Base-by-base conservation (phyloP, 495 filamentous ascomycete species). In the Rostrohypoxylon terebratum region DNA sequence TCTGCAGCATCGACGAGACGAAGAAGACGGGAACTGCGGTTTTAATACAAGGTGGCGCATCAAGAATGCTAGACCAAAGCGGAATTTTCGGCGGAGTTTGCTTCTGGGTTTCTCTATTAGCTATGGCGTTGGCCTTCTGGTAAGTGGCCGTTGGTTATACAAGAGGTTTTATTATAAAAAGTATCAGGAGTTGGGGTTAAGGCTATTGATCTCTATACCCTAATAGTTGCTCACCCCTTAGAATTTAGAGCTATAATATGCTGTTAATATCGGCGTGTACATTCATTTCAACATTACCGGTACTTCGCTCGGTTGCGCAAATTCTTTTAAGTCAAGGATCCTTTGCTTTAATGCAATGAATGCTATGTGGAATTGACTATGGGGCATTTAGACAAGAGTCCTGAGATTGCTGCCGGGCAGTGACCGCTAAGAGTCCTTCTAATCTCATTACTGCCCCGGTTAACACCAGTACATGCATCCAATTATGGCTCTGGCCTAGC, bases 1-100 rank as follows among this genome's bases (percentile, higher is more conserved):
- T 87, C 0, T 87, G 85, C 64, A 85, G 85, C 66, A 78, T 87
- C 33, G 85, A 87, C 68, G 78, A 82, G 63, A 79, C 83, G 28
- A 63, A 78, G 16, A 74, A 76, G 42, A 73, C 70, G 1, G 85
- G 85, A 8, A 78, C 74, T 51, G 78, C 83, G n/a, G 83, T 86
- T 54, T 58, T 87, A 16, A 78, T 81, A 61, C 77, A 81, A 59
- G 82, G 80, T 54, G 77, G 67, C 0, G 81, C 77, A 9, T 57
- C 72, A 23, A 73, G 67, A 42, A 60, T 73, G 48, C 33, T 74
- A 3, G 55, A 44, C n/a, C 69, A 68, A 28, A 23, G 54, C 1
- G 67, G 66, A 34, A 23, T 57, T 9, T 58, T 69, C 23, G 40
- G 58, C 11, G 58, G 68, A 21, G 42, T 71, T 53, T 55, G 51